phyloP scores from a whole-genome alignment of 805 yeast species.

The Saccharomycopsis fodiens region DNA sequence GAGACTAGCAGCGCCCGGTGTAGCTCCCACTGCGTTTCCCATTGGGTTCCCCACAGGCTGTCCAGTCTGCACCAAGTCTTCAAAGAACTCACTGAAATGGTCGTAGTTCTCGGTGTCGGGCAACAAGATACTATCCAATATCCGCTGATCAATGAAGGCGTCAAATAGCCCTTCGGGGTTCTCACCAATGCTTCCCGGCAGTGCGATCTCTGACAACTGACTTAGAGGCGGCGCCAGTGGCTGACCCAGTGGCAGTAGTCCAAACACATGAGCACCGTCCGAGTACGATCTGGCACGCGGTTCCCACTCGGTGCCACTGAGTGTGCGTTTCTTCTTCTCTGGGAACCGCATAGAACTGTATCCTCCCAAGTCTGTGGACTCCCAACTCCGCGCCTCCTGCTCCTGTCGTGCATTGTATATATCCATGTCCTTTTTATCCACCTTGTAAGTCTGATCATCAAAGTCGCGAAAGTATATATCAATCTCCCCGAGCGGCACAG shows the following conservation, averaged over 20 bases:
- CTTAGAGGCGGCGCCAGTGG: background rate
- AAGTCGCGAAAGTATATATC: slow-evolving; percentile 5
- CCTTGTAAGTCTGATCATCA: slow-evolving; percentile 8
- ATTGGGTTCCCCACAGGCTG: too few relatives aligned
- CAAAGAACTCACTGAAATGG: slow-evolving; percentile 13
- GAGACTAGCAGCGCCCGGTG: too few relatives aligned
- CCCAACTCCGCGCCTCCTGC: background rate
- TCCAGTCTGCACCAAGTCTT: slow-evolving; percentile 6
- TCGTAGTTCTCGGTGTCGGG: slow-evolving; percentile 11
- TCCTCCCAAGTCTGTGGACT: too few relatives aligned
- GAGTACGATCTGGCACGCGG: background rate
- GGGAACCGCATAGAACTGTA: background rate
- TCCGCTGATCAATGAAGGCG: slow-evolving; percentile 2
- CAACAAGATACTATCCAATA: slow-evolving; percentile 9
- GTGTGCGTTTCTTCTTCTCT: background rate
- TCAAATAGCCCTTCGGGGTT: background rate
- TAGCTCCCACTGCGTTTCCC: too few relatives aligned
- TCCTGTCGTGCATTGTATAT: background rate
- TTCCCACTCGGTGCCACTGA: background rate
- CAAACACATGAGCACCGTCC: background rate
- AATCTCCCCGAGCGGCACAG: slow-evolving; percentile 15
- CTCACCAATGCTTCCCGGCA: background rate
- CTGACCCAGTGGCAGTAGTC: background rate
- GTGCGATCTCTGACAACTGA: background rate
- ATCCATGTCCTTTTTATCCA: slow-evolving; percentile 5